Evolutionary conservation across 176 grass and related monocot genomes (phyloP).

Genomic region (Zea luxurians): DNA sequence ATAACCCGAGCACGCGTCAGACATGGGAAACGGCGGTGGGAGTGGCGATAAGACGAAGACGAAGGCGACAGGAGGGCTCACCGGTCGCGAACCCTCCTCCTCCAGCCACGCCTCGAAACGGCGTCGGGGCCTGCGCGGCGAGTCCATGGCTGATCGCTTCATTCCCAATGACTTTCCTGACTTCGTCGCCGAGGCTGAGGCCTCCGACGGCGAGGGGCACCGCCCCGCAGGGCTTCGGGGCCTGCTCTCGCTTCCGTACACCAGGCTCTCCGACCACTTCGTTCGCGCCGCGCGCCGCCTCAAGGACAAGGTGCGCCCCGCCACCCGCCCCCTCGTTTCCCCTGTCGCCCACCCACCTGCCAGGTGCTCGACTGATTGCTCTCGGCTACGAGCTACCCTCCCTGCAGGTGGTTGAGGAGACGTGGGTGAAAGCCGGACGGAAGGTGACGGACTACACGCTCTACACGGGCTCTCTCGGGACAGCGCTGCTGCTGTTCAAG

Average conservation of each 20-base stretch:
- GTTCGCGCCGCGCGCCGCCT: conserved; percentile 58
- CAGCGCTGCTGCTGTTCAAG: conserved; percentile 81
- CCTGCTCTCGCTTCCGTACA: conserved; percentile 73
- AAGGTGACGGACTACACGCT: conserved; percentile 72
- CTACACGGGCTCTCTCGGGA: conserved; percentile 82
- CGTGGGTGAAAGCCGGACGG: conserved; percentile 49
- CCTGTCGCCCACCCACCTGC: conserved; percentile 1
- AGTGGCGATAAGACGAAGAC: background rate
- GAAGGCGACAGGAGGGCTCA: background rate
- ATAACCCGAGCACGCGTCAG: background rate
- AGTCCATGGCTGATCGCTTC: conserved; percentile 76
- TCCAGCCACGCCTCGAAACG: conserved; percentile 35
- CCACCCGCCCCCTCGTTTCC: background rate
- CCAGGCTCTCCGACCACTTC: conserved; percentile 48
- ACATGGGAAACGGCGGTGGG: conserved; percentile 25
- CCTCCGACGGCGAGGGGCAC: conserved; percentile 31
- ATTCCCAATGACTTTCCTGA: conserved; percentile 79
- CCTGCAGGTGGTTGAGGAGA: conserved; percentile 73
- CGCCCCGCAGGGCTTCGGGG: conserved; percentile 10
- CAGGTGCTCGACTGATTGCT: conserved; percentile 46
- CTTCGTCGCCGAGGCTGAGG: conserved; percentile 67
- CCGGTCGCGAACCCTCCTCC: conserved; percentile 10
- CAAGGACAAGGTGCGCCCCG: conserved; percentile 61
- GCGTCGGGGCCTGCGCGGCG: conserved; percentile 13
- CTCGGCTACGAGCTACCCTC: background rate